Percentiles rank a stretch among this genome's conserved stretches.
These are phyloP conservation scores for Cicer yamashitae DNA, from an alignment of 306 rosid species.

Conservation along the genomic window DNA sequence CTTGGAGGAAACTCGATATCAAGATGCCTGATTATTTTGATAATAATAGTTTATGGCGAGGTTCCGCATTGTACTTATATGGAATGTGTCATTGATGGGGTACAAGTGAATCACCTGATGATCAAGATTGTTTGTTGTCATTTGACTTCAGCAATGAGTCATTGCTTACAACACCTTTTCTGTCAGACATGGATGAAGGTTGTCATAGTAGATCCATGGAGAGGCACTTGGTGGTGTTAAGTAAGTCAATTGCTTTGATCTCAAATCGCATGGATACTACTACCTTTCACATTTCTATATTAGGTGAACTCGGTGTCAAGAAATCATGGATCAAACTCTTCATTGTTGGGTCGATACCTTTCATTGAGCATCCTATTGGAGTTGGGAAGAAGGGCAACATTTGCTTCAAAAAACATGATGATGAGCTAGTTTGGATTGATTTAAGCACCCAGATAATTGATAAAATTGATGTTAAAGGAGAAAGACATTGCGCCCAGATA, in stretches of 20 bases:
- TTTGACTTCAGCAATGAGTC: background rate
- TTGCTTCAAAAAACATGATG: background rate
- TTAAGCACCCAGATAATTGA: background rate
- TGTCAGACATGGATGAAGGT: background rate
- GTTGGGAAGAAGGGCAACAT: background rate
- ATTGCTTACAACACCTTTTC: background rate
- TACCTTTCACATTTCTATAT: background rate
- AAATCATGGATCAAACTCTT: background rate
- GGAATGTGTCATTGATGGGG: background rate
- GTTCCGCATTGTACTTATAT: background rate
- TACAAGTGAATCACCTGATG: background rate
- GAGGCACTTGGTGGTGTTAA: background rate
- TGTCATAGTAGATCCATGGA: background rate
- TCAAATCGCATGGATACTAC: background rate
- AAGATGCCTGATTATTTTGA: background rate
- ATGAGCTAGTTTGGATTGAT: background rate
- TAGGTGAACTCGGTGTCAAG: background rate
- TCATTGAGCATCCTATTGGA: background rate
- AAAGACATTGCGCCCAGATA: background rate
- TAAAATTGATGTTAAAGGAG: background rate
- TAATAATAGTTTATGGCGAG: background rate
- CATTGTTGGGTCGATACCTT: background rate
- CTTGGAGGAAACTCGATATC: background rate
- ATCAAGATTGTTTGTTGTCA: background rate
- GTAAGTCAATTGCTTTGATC: background rate